Evolutionary conservation across 2,329 filamentous ascomycete genomes (phyloP).

Genomic region (Lasiodiplodia gonubiensis): DNA sequence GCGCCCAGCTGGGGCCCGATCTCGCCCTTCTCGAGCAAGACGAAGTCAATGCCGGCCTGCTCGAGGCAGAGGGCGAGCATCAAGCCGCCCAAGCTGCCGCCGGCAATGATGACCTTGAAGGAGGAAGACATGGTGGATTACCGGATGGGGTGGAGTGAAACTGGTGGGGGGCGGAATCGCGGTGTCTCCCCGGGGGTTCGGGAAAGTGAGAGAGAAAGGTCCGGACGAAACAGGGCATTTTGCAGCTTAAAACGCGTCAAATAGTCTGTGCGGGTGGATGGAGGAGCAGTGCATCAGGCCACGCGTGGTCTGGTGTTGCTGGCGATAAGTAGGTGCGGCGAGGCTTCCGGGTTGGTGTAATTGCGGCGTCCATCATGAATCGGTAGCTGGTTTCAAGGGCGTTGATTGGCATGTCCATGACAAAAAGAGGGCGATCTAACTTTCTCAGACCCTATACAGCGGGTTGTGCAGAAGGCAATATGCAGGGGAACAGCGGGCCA

Average conservation of each 20-base stretch:
- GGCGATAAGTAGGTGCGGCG: not conserved
- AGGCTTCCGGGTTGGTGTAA: not conserved
- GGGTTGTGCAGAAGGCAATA: not conserved
- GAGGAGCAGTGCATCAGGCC: not conserved
- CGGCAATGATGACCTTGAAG: conserved; percentile 29
- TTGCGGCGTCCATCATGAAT: not conserved
- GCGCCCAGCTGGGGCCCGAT: conserved; percentile 36
- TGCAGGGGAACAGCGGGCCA: not conserved
- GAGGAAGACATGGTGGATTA: not conserved
- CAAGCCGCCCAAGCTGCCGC: conserved; percentile 30
- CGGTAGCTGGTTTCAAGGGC: not conserved
- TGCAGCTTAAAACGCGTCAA: not conserved
- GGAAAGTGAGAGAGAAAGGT: not conserved
- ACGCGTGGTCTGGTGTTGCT: not conserved
- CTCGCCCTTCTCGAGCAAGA: conserved; percentile 36
- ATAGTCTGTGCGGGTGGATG: not conserved
- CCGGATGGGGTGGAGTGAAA: not conserved
- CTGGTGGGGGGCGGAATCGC: not conserved
- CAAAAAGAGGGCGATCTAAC: not conserved
- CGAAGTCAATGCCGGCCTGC: conserved; percentile 32
- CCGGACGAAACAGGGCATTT: not conserved
- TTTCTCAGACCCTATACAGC: not conserved
- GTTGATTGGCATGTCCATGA: conserved; percentile 6
- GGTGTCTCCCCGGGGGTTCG: not conserved
- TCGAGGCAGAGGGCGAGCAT: conserved; percentile 33